These are phyloP conservation scores for Aspergillus biplanus DNA, from an alignment of 495 filamentous ascomycete species.

Conservation along the genomic window DNA sequence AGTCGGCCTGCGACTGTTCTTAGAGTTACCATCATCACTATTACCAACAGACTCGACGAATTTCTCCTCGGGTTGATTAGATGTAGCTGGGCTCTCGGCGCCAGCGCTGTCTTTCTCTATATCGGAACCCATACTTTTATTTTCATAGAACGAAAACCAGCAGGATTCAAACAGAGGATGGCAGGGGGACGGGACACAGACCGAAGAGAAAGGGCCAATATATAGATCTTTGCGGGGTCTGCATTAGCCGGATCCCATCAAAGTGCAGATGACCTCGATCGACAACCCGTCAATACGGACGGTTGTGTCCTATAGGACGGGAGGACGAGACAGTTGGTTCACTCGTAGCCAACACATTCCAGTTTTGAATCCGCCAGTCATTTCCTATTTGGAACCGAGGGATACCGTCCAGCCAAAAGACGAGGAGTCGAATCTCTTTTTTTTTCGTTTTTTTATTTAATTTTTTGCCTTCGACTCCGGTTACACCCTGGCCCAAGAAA, in stretches of 20 bases:
- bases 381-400: not conserved
- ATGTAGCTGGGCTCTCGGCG: not conserved
- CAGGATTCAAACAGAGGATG: not conserved
- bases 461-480: no score
- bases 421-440: not conserved
- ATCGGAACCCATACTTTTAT: not conserved
- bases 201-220: not conserved
- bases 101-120: not conserved
- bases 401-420: not conserved
- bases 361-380: not conserved
- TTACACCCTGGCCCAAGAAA: no score
- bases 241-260: not conserved
- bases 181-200: not conserved
- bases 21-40: not conserved
- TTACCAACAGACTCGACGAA: not conserved
- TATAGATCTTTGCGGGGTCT: conserved; percentile 1
- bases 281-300: not conserved
- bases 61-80: not conserved
- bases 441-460: no score
- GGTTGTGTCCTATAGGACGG: not conserved
- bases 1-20: not conserved
- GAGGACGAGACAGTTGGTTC: not conserved
- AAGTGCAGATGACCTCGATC: conserved; percentile 1
- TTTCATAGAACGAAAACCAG: not conserved
- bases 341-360: not conserved